Evolutionary conservation across 1,139 yeast genomes (phyloP).

Genomic region (Yarrowia galli): DNA sequence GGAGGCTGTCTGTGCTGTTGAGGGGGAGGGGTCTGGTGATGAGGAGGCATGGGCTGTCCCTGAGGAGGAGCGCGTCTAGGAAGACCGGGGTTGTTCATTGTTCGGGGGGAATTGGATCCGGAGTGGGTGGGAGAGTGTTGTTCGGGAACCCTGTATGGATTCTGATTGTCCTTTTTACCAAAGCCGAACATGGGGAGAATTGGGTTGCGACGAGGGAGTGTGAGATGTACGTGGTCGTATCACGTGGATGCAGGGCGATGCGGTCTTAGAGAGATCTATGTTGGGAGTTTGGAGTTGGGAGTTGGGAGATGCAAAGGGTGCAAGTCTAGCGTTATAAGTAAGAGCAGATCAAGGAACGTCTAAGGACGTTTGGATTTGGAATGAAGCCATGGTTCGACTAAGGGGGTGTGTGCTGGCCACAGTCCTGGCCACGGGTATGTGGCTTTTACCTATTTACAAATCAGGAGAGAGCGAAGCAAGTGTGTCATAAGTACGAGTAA

Average conservation of each 20-base stretch:
- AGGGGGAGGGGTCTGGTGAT: conserved; percentile 16
- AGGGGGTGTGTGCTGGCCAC: not conserved
- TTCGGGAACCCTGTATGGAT: conserved; percentile 56
- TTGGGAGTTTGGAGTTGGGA: conserved; percentile 12
- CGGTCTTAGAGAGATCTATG: conserved; percentile 2
- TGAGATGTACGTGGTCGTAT: conserved; percentile 25
- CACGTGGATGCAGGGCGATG: conserved; percentile 19
- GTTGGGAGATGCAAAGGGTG: not conserved
- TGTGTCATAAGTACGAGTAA: not conserved
- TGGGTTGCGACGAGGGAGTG: conserved; percentile 20
- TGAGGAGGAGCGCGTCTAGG: conserved; percentile 29
- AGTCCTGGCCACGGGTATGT: not conserved
- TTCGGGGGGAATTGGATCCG: conserved; percentile 29
- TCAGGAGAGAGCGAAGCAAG: no score
- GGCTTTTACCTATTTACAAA: not conserved
- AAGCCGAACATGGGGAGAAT: conserved; percentile 28
- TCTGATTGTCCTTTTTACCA: conserved; percentile 40
- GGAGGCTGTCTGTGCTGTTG: conserved; percentile 30
- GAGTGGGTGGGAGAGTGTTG: conserved; percentile 26
- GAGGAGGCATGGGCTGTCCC: conserved; percentile 22
- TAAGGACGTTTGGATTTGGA: conserved; percentile 18
- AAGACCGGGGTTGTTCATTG: conserved; percentile 28
- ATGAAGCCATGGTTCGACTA: not conserved
- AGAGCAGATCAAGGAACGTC: not conserved
- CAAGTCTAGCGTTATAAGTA: conserved; percentile 9